Conservation (phyloP, 805 yeast species). For the Cyberlindnera subsufficiens region DNA sequence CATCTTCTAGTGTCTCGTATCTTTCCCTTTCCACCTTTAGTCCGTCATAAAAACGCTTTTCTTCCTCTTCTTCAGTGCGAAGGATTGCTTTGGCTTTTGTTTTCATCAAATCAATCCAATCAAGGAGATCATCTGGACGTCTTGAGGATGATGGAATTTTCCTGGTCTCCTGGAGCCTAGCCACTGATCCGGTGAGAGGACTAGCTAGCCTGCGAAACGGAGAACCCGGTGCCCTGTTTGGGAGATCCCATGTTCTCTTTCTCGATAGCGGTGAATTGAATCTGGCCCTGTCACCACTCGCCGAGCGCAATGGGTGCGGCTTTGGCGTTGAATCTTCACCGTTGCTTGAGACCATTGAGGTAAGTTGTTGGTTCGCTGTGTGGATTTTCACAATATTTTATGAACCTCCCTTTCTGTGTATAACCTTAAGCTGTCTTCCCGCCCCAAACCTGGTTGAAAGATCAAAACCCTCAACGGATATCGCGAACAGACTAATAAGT, state of each 20-base stretch:
- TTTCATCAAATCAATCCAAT: slow-evolving; percentile 32
- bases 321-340: background rate
- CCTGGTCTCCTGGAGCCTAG: background rate
- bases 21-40: slow-evolving; percentile 26
- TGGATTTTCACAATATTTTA: too few species aligned
- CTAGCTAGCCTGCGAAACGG: slow-evolving; percentile 21
- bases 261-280: slow-evolving; percentile 13
- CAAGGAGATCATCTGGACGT: slow-evolving; percentile 17
- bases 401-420: too few species aligned
- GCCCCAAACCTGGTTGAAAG: too few species aligned
- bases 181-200: slow-evolving; percentile 4
- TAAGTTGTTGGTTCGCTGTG: too few species aligned
- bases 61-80: slow-evolving; percentile 29
- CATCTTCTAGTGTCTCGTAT: slow-evolving; percentile 19
- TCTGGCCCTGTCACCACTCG: slow-evolving; percentile 1
- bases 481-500: too few species aligned
- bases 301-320: background rate
- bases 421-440: too few species aligned
- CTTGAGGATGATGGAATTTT: background rate
- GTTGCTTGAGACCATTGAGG: too few species aligned
- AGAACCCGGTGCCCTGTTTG: slow-evolving; percentile 12
- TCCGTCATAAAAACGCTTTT: slow-evolving; percentile 29
- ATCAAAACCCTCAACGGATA: too few species aligned
- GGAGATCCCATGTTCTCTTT: slow-evolving; percentile 19
- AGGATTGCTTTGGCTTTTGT: slow-evolving; percentile 27